A percentile compares a stretch with the other conserved stretches of the same genome.
Conservation (phyloP, 495 filamentous ascomycete genomes). For the Penicillium longicatenatum region DNA sequence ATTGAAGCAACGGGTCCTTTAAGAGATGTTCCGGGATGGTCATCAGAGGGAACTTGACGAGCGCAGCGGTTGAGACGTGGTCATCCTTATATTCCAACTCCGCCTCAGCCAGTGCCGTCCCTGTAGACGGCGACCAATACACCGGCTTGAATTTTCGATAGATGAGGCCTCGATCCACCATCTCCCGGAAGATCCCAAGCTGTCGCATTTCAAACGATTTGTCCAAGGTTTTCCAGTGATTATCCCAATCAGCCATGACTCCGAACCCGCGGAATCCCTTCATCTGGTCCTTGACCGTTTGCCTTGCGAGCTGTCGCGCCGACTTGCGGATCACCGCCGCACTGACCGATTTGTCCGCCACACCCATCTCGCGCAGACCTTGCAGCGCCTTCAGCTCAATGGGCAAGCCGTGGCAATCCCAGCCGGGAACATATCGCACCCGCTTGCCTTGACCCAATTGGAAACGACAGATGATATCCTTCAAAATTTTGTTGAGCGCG, state of each 20-base stretch:
- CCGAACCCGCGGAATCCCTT: slow-evolving; percentile 78
- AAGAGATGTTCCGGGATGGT: slow-evolving; percentile 50
- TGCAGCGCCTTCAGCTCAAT: slow-evolving; percentile 98
- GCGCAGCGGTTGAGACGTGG: slow-evolving; percentile 78
- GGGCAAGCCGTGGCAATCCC: slow-evolving; percentile 97
- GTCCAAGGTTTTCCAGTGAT: slow-evolving; percentile 90
- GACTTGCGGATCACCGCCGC: slow-evolving; percentile 59
- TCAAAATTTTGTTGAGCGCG: slow-evolving; percentile 95
- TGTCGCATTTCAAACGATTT: slow-evolving; percentile 83
- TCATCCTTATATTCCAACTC: slow-evolving; percentile 93
- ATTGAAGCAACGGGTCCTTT: slow-evolving; percentile 35
- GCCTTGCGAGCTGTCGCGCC: slow-evolving; percentile 72
- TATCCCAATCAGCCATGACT: slow-evolving; percentile 95
- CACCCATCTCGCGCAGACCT: slow-evolving; percentile 36
- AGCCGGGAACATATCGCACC: slow-evolving; percentile 88
- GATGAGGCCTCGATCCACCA: slow-evolving; percentile 83
- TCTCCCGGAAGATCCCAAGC: slow-evolving; percentile 78
- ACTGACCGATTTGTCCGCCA: slow-evolving; percentile 24
- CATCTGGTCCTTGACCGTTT: slow-evolving; percentile 80
- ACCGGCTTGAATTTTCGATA: slow-evolving; percentile 90
- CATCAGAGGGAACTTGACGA: slow-evolving; percentile 74
- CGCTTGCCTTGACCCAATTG: slow-evolving; percentile 75
- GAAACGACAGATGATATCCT: slow-evolving; percentile 86
- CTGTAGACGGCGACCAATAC: slow-evolving; percentile 92
- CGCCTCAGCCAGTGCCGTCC: slow-evolving; percentile 90